Evolutionary conservation across 257 asterid genomes (phyloP).

Genomic region (Anisodus tanguticus): DNA sequence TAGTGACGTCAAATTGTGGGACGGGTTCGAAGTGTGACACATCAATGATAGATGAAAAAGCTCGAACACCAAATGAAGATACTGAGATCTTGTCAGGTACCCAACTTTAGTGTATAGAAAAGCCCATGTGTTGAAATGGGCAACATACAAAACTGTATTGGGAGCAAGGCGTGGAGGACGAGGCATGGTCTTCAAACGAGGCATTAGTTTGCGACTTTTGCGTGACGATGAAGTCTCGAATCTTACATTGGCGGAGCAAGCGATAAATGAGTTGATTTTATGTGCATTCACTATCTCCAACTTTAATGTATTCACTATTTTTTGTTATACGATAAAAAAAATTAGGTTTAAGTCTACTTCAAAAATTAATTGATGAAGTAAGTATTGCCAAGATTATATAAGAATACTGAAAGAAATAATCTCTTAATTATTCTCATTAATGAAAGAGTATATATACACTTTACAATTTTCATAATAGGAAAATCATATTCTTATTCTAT

Average conservation of each 20-base stretch:
- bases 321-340: no score
- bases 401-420: no score
- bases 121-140: background rate
- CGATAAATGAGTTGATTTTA: background rate
- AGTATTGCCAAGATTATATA: no score
- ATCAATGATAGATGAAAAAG: background rate
- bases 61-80: background rate
- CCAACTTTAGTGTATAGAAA: background rate
- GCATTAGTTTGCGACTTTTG: background rate
- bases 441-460: no score
- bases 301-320: background rate
- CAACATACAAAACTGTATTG: background rate
- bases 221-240: background rate
- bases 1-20: background rate
- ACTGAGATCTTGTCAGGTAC: background rate
- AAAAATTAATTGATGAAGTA: no score
- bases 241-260: background rate
- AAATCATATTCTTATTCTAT: no score
- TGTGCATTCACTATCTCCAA: background rate
- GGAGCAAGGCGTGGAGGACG: background rate
- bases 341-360: no score
- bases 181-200: background rate
- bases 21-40: background rate
- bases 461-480: no score
- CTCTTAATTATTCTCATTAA: no score